Evolutionary conservation across 768 basidiomycete genomes (phyloP).

Genomic region (Porphyrellus cyaneotinctus): DNA sequence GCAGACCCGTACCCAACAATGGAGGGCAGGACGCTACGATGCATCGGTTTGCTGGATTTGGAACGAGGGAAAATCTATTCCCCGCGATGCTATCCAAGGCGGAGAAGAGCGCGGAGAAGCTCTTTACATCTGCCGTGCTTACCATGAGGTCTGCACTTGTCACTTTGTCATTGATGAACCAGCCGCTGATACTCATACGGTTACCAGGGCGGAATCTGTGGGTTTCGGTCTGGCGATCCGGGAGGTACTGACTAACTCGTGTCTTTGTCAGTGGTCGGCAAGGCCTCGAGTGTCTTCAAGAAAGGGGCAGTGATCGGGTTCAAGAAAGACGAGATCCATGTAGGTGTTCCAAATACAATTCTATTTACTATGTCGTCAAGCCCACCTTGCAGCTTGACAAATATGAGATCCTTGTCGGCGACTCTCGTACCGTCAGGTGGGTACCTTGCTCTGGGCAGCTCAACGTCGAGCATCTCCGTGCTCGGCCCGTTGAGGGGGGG

Average conservation of each 20-base stretch:
- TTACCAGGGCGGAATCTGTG: slow-evolving; percentile 52
- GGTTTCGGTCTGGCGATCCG: slow-evolving; percentile 8
- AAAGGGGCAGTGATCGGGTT: slow-evolving; percentile 66
- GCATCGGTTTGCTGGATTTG: slow-evolving; percentile 61
- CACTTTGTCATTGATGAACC: not conserved
- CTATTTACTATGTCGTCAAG: not conserved
- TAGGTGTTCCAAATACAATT: slow-evolving; percentile 25
- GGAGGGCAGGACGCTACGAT: slow-evolving; percentile 39
- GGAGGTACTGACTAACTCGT: not conserved
- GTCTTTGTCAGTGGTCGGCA: slow-evolving; percentile 53
- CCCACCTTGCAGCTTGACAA: slow-evolving; percentile 43
- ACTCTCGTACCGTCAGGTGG: slow-evolving; percentile 56
- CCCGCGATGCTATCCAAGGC: slow-evolving; percentile 51
- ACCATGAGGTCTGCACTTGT: slow-evolving; percentile 44
- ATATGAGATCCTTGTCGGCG: slow-evolving; percentile 70
- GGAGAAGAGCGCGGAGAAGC: slow-evolving; percentile 49
- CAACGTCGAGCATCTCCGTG: slow-evolving; percentile 40
- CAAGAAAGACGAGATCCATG: slow-evolving; percentile 54
- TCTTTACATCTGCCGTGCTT: slow-evolving; percentile 59
- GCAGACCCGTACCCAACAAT: slow-evolving; percentile 47
- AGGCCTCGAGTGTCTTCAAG: slow-evolving; percentile 53
- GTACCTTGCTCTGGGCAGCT: slow-evolving; percentile 45
- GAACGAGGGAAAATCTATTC: slow-evolving; percentile 55
- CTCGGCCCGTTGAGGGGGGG: slow-evolving; percentile 63
- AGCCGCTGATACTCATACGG: slow-evolving; percentile 4